Evolutionary conservation across 768 basidiomycete genomes (phyloP), one percentile per base, ranked within the genome.

Genomic region (Leucocoprinus birnbaumii): DNA sequence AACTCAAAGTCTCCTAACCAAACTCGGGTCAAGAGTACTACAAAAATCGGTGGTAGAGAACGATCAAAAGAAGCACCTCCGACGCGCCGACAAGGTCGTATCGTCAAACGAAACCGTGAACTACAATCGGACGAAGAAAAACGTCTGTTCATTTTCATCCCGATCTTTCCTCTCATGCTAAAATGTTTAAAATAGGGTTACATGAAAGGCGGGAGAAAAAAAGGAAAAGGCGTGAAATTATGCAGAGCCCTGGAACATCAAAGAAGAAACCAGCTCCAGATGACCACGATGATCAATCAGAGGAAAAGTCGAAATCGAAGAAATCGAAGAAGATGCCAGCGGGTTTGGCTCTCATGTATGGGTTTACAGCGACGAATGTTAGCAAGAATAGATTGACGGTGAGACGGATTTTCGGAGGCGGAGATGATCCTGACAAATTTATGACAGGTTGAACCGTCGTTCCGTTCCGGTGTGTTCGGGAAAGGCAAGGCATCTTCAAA

Each of bases 281-380:
- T n/a, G n/a, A 48, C 18, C 48, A 54, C 24, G 34, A 58, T n/a
- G 51, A 31, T 31, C 31, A 26, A 37, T 52, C 57, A 18, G 56
- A 53, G 55, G 48, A 50, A 46, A 55, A 63, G 58, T 38, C 65
- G 51, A 65, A 63, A 53, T 54, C 48, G 40, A 67, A 65, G 47
- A 68, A 66, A n/a, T 54, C 48, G 40, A 38, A 38, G 38, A 77
- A 69, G 43, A 53, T 73, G 9, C 72, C 79, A 8, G 68, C 78
- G 1, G 82, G 78, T 3, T 71, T 87, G 31, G 84, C 85, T 0
- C 71, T 89, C 24, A 83, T 89, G 82, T 83, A 87, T 58, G 84
- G 84, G 0, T 86, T 87, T 63, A 68, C 76, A 14, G 80, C 86
- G 0, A 78, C 76, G 4, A 87, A 85, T 58, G 75, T 89, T 2